A percentile compares a stretch with the other conserved stretches of the same genome.
Conservation (phyloP, 2,329 filamentous ascomycete genomes). For the Cladosporium sp. region DNA sequence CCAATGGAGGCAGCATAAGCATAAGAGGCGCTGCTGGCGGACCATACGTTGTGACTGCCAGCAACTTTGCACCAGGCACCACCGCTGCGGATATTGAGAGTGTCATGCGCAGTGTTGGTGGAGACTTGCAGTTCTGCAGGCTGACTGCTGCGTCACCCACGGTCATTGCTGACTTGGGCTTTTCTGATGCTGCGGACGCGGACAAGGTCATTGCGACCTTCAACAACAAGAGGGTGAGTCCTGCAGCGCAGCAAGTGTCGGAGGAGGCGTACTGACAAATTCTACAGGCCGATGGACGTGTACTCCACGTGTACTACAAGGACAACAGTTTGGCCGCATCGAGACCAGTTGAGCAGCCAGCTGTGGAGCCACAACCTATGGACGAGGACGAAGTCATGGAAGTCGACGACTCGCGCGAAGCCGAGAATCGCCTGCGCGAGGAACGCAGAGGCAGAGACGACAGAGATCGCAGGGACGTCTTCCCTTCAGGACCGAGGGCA, state of each 20-base stretch:
- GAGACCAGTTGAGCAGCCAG: neutral
- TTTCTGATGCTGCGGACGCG: conserved; percentile 66
- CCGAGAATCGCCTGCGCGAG: conserved; percentile 28
- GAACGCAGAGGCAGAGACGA: conserved; percentile 27
- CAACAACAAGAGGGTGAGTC: conserved; percentile 68
- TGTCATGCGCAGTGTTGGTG: conserved; percentile 63
- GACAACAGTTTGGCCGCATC: conserved; percentile 13
- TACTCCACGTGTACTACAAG: conserved; percentile 62
- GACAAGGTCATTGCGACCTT: conserved; percentile 71
- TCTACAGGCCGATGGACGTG: conserved; percentile 65
- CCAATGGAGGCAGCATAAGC: conserved; percentile 43
- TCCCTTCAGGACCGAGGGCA: conserved; percentile 5
- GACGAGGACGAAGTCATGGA: conserved; percentile 40
- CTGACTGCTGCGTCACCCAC: conserved; percentile 64
- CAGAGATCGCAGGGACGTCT: conserved; percentile 7
- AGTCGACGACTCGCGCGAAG: conserved; percentile 34
- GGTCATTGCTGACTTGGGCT: conserved; percentile 72
- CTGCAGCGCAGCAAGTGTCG: neutral
- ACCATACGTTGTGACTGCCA: conserved; percentile 66
- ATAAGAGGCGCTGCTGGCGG: conserved; percentile 65
- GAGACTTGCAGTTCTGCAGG: conserved; percentile 60
- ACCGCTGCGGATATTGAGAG: conserved; percentile 79
- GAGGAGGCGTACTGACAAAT: conserved; percentile 14
- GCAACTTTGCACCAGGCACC: conserved; percentile 78
- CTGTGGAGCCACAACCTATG: conserved; percentile 13